phyloP scores from a whole-genome alignment of 2,329 filamentous ascomycete species.

The Claviceps sp. region DNA sequence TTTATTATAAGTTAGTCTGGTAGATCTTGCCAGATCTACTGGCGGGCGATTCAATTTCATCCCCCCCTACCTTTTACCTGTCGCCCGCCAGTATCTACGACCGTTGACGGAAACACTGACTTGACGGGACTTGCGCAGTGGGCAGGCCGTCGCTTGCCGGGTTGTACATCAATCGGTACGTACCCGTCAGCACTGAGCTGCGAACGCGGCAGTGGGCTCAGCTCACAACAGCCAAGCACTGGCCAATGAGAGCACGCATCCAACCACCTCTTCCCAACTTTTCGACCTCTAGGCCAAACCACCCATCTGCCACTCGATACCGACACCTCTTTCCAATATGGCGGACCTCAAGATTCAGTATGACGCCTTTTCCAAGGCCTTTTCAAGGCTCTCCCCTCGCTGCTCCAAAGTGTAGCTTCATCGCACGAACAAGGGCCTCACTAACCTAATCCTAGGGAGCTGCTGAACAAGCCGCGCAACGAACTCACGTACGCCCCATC shows the following conservation, averaged over 20 bases:
- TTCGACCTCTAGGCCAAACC: conserved; percentile 10
- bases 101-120: no score
- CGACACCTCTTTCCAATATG: conserved; percentile 27
- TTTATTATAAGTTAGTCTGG: no score
- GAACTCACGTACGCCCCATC: conserved; percentile 68
- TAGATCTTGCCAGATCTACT: no score
- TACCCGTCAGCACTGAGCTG: neutral
- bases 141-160: no score
- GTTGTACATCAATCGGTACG: no score
- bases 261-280: conserved; percentile 19
- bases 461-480: conserved; percentile 74
- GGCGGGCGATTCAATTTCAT: no score
- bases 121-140: no score
- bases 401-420: no score
- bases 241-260: conserved; percentile 15
- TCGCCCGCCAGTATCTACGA: no score
- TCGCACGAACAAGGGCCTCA: neutral
- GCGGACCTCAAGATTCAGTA: conserved; percentile 63
- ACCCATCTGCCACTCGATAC: conserved; percentile 7
- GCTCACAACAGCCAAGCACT: neutral
- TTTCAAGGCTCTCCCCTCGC: no score
- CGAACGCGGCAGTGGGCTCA: neutral
- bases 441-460: conserved; percentile 48
- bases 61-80: no score
- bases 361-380: conserved; percentile 13